phyloP scores from a whole-genome alignment of 306 rosid species.

The Canavalia ensiformis region DNA sequence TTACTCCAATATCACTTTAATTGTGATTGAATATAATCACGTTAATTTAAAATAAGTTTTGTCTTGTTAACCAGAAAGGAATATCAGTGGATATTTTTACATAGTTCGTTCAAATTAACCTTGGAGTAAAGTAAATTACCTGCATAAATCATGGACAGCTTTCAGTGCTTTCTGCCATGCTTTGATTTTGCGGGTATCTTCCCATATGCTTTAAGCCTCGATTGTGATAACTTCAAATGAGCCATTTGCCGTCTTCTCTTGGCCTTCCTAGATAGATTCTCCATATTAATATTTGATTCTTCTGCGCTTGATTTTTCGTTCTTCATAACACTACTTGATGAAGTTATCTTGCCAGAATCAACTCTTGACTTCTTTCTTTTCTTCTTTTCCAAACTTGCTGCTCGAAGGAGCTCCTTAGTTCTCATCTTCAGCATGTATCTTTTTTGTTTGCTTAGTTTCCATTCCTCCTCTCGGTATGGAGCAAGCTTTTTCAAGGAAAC shows the following conservation, averaged over 20 bases:
- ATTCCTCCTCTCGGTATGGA: slow-evolving; percentile 78
- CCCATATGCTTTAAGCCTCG: slow-evolving; percentile 68
- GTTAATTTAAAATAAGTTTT: neutral
- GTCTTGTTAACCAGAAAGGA: neutral
- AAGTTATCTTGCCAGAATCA: slow-evolving; percentile 49
- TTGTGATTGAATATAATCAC: neutral
- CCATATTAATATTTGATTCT: slow-evolving; percentile 47
- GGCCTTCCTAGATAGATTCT: slow-evolving; percentile 67
- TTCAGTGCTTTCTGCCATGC: slow-evolving; percentile 60
- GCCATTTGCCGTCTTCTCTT: slow-evolving; percentile 63
- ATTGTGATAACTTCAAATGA: slow-evolving; percentile 49
- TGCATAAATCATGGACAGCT: slow-evolving; percentile 39
- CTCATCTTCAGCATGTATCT: slow-evolving; percentile 69
- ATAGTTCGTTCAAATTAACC: neutral
- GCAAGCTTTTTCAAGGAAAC: slow-evolving; percentile 88
- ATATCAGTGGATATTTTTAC: neutral
- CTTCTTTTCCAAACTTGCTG: slow-evolving; percentile 49
- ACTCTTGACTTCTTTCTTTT: slow-evolving; percentile 50
- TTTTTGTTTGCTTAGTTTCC: slow-evolving; percentile 77
- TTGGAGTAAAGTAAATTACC: slow-evolving; percentile 47
- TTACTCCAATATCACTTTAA: neutral
- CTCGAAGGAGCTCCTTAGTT: slow-evolving; percentile 62
- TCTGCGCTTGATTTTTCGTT: slow-evolving; percentile 51
- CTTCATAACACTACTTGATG: slow-evolving; percentile 46
- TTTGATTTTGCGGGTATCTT: slow-evolving; percentile 60